Base-by-base conservation (phyloP, 495 filamentous ascomycete genomes). In the Cladorrhinum samala region DNA sequence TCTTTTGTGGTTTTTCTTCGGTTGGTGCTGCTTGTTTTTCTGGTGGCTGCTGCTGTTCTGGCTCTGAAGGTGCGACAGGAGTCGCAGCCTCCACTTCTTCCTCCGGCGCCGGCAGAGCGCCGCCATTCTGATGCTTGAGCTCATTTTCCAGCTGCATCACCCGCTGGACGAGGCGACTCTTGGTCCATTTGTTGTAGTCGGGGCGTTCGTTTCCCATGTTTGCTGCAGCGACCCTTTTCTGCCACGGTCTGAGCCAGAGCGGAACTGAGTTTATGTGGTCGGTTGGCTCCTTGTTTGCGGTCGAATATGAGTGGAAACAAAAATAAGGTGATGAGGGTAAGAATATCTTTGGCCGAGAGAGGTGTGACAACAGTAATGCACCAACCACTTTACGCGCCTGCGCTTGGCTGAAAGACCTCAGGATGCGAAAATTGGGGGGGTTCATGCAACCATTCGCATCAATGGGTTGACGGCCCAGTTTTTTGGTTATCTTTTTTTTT, bases 101-200 rank as follows among this genome's bases (percentile, higher is more conserved):
- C 24, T 44, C 40, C 27, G 27, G 46, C 38, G n/a, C 42, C 56
- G 47, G 46, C 27, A 30, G 11, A 36, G 27, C 52, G 45, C 38
- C 20, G 9, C 46, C 45, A n/a, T 30, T 17, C 19, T 54, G 56
- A n/a, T 38, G 18, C 24, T 46, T 48, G 30, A 88, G 68, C 58
- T 84, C 72, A 43, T 69, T 66, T 64, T 94, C 89, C 13, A 94
- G 73, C 39, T 77, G 67, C 9, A 70, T 73, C 25, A 94, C 80
- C 2, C 85, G 77, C 51, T 79, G 64, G 53, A 93, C 77, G 18
- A 93, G 74, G 45, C 74, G 78, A 16, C 80, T 73, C 48, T 80
- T 81, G 17, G 77, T 82, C 87, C 87, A 92, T 36, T 70, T 70
- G 13, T 53, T 52, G 55, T 75, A 76, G 30, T 62, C 48, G 8